Evolutionary conservation across 2,329 filamentous ascomycete genomes (phyloP).

Genomic region (Diaporthe helianthi): DNA sequence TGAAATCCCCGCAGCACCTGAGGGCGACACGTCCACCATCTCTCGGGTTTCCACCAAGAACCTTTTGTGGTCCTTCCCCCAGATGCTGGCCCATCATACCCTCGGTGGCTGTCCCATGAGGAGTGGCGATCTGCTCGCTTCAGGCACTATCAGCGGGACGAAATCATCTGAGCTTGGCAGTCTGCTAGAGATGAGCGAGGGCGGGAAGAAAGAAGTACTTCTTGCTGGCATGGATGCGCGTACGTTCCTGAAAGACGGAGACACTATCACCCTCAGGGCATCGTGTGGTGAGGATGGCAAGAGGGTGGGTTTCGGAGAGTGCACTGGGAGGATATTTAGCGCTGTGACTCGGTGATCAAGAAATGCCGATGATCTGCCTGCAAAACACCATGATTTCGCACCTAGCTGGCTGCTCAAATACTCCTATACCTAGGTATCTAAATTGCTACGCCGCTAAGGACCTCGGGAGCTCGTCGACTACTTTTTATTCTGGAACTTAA

Average conservation of each 20-base stretch:
- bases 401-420: background rate
- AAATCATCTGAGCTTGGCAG: conserved; percentile 48
- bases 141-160: conserved; percentile 72
- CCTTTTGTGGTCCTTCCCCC: conserved; percentile 81
- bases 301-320: conserved; percentile 54
- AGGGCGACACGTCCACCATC: conserved; percentile 63
- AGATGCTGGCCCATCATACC: conserved; percentile 83
- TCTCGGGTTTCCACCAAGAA: conserved; percentile 67
- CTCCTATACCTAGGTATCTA: background rate
- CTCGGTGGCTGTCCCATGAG: conserved; percentile 78
- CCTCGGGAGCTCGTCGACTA: background rate
- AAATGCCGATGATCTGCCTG: too few relatives aligned
- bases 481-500: background rate
- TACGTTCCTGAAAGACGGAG: conserved; percentile 55
- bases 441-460: too few relatives aligned
- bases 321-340: conserved; percentile 45
- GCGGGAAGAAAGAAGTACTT: conserved; percentile 52
- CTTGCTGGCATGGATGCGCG: conserved; percentile 50
- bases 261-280: conserved; percentile 51
- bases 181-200: conserved; percentile 53
- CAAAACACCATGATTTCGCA: too few relatives aligned
- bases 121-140: conserved; percentile 77
- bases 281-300: conserved; percentile 44
- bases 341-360: background rate
- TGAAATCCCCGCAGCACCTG: conserved; percentile 38